Percentiles rank a stretch among this genome's conserved stretches.
These are phyloP conservation scores for Pythium monospermum DNA, from an alignment of 352 stramenopile species.

Conservation along the genomic window DNA sequence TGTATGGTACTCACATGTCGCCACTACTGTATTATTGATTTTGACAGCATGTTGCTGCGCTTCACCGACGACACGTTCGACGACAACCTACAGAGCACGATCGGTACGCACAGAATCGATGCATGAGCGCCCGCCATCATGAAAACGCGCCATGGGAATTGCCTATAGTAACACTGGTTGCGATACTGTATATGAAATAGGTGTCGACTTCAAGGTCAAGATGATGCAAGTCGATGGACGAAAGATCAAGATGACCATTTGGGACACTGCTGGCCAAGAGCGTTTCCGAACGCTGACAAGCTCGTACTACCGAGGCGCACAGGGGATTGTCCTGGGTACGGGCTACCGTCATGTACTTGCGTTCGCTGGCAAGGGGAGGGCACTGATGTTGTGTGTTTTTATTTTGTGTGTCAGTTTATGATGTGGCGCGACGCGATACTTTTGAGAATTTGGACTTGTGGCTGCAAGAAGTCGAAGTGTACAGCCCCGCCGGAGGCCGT, in stretches of 20 bases:
- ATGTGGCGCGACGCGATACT: slow-evolving; percentile 94
- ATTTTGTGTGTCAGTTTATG: slow-evolving; percentile 95
- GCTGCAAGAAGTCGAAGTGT: slow-evolving; percentile 98
- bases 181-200: slow-evolving; percentile 21
- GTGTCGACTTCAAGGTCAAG: slow-evolving; percentile 97
- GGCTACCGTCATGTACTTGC: too few relatives aligned
- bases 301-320: slow-evolving; percentile 96
- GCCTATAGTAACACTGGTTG: neutral
- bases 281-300: slow-evolving; percentile 97
- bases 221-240: slow-evolving; percentile 95
- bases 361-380: too few relatives aligned
- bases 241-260: slow-evolving; percentile 98
- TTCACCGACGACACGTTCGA: slow-evolving; percentile 99
- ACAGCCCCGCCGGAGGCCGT: slow-evolving; percentile 91
- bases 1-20: neutral
- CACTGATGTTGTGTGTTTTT: too few relatives aligned
- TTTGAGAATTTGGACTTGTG: slow-evolving; percentile 98
- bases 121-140: too few relatives aligned
- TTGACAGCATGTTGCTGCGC: slow-evolving; percentile 92
- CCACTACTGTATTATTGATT: neutral
- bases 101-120: slow-evolving; percentile 58
- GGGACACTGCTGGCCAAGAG: slow-evolving; percentile 98
- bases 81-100: slow-evolving; percentile 97
- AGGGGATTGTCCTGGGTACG: slow-evolving; percentile 95
- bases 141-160: too few relatives aligned